Conservation (phyloP, 129 eudicot species). For the Artemisia annua region DNA sequence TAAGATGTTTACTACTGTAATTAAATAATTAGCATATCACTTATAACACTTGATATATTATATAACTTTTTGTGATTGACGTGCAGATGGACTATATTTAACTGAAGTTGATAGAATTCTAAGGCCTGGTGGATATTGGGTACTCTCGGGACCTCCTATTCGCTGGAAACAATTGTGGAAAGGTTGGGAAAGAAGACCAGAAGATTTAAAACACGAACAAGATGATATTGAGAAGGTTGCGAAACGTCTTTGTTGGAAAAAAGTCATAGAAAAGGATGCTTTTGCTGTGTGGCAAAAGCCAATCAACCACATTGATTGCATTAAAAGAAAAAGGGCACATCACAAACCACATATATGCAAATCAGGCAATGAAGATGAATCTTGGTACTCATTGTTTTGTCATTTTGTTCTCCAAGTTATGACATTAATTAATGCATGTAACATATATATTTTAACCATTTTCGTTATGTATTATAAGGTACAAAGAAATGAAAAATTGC, state of each 20-base stretch:
- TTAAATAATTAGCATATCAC: background rate
- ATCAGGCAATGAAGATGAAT: slow-evolving; percentile 72
- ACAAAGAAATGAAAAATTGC: slow-evolving; percentile 70
- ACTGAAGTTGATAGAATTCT: slow-evolving; percentile 87
- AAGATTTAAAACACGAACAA: slow-evolving; percentile 85
- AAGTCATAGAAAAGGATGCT: slow-evolving; percentile 71
- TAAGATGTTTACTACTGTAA: background rate
- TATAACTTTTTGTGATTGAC: background rate
- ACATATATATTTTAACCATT: background rate
- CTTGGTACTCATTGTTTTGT: slow-evolving; percentile 55
- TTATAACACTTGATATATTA: background rate
- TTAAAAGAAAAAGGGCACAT: slow-evolving; percentile 40
- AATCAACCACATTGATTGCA: slow-evolving; percentile 71
- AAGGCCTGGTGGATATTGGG: slow-evolving; percentile 97
- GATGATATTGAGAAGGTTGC: slow-evolving; percentile 68
- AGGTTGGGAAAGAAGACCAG: slow-evolving; percentile 92
- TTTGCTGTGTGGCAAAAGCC: slow-evolving; percentile 91
- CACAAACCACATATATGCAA: slow-evolving; percentile 71
- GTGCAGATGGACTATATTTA: slow-evolving; percentile 80
- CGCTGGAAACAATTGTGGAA: slow-evolving; percentile 67
- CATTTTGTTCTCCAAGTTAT: background rate
- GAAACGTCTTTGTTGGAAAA: slow-evolving; percentile 82
- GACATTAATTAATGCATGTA: background rate
- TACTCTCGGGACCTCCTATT: slow-evolving; percentile 96
- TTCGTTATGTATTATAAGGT: slow-evolving; percentile 47